These are phyloP conservation scores for Mycogone perniciosa DNA, from an alignment of 2,329 filamentous ascomycete genomes.

Conservation along the genomic window DNA sequence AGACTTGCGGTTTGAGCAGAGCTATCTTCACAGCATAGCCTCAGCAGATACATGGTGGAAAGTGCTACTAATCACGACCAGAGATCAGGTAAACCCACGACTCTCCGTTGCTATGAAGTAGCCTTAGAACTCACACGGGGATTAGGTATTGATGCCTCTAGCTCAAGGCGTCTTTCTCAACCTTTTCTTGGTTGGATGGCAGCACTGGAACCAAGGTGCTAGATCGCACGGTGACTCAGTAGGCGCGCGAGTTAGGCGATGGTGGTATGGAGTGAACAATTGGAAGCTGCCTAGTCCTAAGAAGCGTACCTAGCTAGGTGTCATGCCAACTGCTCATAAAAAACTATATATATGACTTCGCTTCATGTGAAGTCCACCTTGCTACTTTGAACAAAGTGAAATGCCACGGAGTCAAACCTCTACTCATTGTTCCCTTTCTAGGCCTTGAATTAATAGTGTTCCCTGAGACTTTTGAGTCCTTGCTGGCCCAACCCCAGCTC, in stretches of 20 bases:
- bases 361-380: constrained; percentile 1
- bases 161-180: constrained; percentile 88
- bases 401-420: neutral
- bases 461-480: neutral
- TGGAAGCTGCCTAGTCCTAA: constrained; percentile 65
- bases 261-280: constrained; percentile 95
- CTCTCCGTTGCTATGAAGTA: neutral
- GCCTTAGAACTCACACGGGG: constrained; percentile 7
- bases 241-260: constrained; percentile 72
- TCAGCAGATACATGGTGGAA: constrained; percentile 72
- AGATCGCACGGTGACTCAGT: constrained; percentile 69
- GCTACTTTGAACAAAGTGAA: constrained; percentile 3
- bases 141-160: constrained; percentile 75
- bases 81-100: constrained; percentile 66
- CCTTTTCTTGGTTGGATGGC: constrained; percentile 77
- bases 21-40: constrained; percentile 85
- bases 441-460: neutral
- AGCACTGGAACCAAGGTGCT: constrained; percentile 77
- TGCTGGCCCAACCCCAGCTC: neutral
- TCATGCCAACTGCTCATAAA: neutral
- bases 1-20: constrained; percentile 95
- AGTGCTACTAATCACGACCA: constrained; percentile 74
- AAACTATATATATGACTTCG: constrained; percentile 3
- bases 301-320: constrained; percentile 8
- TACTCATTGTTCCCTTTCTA: neutral